A percentile compares a stretch with the other conserved stretches of the same genome.
phyloP scores from a whole-genome alignment of 2,329 filamentous ascomycete genomes.

The Scedosporium boydii region DNA sequence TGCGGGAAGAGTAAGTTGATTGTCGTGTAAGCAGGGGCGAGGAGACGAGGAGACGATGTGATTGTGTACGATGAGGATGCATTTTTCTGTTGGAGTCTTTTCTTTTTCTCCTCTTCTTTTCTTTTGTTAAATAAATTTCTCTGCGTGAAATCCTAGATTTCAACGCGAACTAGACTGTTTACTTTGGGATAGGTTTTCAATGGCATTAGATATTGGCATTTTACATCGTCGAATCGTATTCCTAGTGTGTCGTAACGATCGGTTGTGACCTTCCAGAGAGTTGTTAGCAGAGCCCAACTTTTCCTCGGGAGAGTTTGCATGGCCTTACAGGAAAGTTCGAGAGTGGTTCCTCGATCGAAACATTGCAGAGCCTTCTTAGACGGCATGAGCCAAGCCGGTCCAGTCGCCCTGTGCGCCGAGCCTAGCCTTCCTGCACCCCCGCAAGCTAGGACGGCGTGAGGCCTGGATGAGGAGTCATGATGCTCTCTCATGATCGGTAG shows the following conservation, averaged over 20 bases:
- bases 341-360: too few relatives aligned
- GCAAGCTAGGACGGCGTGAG: too few relatives aligned
- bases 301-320: too few relatives aligned
- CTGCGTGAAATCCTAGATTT: neutral
- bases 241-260: neutral
- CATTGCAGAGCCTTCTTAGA: too few relatives aligned
- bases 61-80: neutral
- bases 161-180: neutral
- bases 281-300: neutral
- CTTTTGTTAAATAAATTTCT: neutral
- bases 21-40: neutral
- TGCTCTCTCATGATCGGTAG: too few relatives aligned
- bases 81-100: neutral
- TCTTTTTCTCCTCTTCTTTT: neutral
- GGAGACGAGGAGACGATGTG: neutral
- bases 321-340: too few relatives aligned
- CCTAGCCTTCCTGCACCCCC: too few relatives aligned
- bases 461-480: too few relatives aligned
- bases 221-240: neutral
- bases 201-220: neutral
- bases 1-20: slow-evolving; percentile 34
- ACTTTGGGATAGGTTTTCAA: neutral
- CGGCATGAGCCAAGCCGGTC: too few relatives aligned
- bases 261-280: too few relatives aligned
- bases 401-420: too few relatives aligned